Evolutionary conservation across 768 basidiomycete genomes (phyloP), one percentile per base, ranked within the genome.

Genomic region (Hemileccinum impolitum): DNA sequence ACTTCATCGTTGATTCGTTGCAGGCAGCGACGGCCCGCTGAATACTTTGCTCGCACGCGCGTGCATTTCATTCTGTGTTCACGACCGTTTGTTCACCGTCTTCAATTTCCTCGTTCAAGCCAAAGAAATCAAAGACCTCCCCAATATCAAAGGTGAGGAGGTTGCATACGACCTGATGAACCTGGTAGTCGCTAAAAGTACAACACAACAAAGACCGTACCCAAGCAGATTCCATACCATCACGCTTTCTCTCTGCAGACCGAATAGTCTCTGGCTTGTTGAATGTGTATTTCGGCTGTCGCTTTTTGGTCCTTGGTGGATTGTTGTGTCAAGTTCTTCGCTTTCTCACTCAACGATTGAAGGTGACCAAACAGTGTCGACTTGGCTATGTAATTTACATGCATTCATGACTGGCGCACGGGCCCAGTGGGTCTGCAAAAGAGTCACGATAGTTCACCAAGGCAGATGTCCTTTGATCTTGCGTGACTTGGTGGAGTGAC

Each of bases 71-170:
- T 38, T 38, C 19, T 2, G 55, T 50, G 11, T 34, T 46, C 3
- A 47, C 26, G 32, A 57, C n/a, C n/a, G 30, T 53, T 28, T 50
- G 45, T 23, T 46, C 44, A 2, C 55, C 43, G 1, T 15, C 14
- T 12, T 45, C 47, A 8, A 57, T 53, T 13, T 57, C 56, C 36
- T 52, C 47, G 26, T 57, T 57, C 38, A 57, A 15, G 41, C 53
- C 50, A 18, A 57, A 57, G 43, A 52, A 19, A 25, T 57, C 56
- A 10, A 57, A 57, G 17, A 35, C 38, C 14, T 57, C 55, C 5
- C 56, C 56, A 8, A 57, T 18, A 28, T 55, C 56, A 34, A 57
- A 21, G 12, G 56, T 57, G 18, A 57, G 9, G 5, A 56, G 1
- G 25, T 57, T 57, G 3, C 54, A 55, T 3, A 57, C 46, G 30